Evolutionary conservation across 441 rosid species (phyloP).

Genomic region (Pelargonium australe): DNA sequence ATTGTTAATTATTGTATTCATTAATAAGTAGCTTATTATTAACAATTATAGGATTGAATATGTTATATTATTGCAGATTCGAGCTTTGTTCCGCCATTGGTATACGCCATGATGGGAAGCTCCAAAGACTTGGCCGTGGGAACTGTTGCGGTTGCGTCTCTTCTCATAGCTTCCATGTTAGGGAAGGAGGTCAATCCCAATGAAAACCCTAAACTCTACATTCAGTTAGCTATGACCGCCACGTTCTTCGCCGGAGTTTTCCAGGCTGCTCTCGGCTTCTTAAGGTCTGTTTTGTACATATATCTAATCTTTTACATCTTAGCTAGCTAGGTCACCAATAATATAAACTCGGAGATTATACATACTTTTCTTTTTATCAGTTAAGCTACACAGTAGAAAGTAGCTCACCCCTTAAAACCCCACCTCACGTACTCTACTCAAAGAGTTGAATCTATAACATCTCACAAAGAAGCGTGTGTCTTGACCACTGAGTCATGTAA

Average conservation of each 20-base stretch:
- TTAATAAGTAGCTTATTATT: slow-evolving; percentile 27
- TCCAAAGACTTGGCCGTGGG: slow-evolving; percentile 77
- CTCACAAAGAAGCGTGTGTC: too few relatives aligned
- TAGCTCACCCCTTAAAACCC: too few relatives aligned
- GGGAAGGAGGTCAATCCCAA: slow-evolving; percentile 29
- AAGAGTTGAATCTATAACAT: too few relatives aligned
- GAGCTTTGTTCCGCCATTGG: slow-evolving; percentile 76
- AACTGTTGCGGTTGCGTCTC: slow-evolving; percentile 71
- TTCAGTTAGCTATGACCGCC: slow-evolving; percentile 64
- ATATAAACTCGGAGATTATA: too few relatives aligned
- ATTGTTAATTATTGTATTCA: too few relatives aligned
- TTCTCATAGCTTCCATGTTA: slow-evolving; percentile 51
- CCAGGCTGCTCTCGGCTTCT: slow-evolving; percentile 48
- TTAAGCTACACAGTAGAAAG: too few relatives aligned
- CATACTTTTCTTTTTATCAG: too few relatives aligned
- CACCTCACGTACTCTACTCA: too few relatives aligned
- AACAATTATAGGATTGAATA: background rate
- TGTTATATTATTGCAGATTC: slow-evolving; percentile 41
- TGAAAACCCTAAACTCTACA: slow-evolving; percentile 48
- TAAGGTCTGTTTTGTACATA: slow-evolving; percentile 41
- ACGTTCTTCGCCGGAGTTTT: slow-evolving; percentile 70
- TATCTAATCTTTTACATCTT: background rate
- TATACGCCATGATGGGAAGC: slow-evolving; percentile 72
- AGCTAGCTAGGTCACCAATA: too few relatives aligned
- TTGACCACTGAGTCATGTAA: too few relatives aligned